Conservation (phyloP, 2,329 filamentous ascomycete genomes). For the Calcarisporium arbuscula region DNA sequence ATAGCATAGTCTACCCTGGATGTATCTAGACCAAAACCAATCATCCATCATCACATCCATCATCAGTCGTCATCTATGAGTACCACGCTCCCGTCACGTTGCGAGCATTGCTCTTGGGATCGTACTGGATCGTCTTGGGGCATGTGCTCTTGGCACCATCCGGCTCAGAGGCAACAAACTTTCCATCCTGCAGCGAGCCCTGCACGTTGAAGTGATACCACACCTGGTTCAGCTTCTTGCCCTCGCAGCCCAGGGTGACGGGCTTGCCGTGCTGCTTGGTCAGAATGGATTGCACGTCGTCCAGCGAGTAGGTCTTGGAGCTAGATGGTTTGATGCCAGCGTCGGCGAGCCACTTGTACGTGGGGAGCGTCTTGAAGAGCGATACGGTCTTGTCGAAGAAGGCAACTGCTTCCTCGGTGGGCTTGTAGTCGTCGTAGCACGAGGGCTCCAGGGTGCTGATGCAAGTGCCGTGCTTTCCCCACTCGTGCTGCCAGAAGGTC, state of each 20-base stretch:
- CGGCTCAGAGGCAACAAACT: constrained; percentile 49
- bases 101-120: too few species aligned
- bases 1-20: too few species aligned
- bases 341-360: constrained; percentile 54
- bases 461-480: constrained; percentile 67
- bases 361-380: constrained; percentile 61
- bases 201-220: constrained; percentile 59
- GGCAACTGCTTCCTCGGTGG: constrained; percentile 59
- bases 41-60: too few species aligned
- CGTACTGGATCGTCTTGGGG: constrained; percentile 59
- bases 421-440: constrained; percentile 57
- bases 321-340: constrained; percentile 53
- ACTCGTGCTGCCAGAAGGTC: constrained; percentile 68
- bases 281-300: constrained; percentile 53
- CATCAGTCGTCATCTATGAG: too few species aligned
- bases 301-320: constrained; percentile 51
- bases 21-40: too few species aligned
- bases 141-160: constrained; percentile 57
- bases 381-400: constrained; percentile 61
- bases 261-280: constrained; percentile 44
- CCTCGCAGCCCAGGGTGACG: constrained; percentile 52
- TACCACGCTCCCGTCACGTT: too few species aligned
- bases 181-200: constrained; percentile 51
- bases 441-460: constrained; percentile 60
- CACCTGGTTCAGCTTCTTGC: constrained; percentile 42